These are phyloP conservation scores for Suillus subaureus DNA, from an alignment of 768 basidiomycete species.

Conservation along the genomic window DNA sequence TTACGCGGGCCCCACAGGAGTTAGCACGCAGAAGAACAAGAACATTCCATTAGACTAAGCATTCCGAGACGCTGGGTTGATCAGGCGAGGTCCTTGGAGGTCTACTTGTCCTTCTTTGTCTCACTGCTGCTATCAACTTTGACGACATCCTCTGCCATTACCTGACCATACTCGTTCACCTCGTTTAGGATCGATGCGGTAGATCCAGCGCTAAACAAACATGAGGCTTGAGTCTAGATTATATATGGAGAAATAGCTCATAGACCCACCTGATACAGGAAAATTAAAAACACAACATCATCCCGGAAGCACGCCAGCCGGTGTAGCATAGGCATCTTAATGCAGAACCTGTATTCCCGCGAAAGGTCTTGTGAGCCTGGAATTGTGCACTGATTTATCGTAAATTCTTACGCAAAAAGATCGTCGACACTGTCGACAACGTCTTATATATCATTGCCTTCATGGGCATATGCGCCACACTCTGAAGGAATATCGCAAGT, in stretches of 20 bases:
- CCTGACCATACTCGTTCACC: slow-evolving; percentile 97
- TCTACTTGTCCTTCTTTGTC: slow-evolving; percentile 59
- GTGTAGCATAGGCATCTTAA: slow-evolving; percentile 96
- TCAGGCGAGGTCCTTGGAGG: not conserved
- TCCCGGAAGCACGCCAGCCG: slow-evolving; percentile 90
- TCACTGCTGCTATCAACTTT: slow-evolving; percentile 44
- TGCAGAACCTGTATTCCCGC: slow-evolving; percentile 67
- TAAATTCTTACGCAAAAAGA: slow-evolving; percentile 73
- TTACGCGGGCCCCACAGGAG: slow-evolving; percentile 12
- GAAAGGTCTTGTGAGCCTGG: slow-evolving; percentile 16
- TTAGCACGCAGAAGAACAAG: slow-evolving; percentile 18
- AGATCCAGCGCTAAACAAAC: slow-evolving; percentile 84
- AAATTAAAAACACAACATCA: slow-evolving; percentile 88
- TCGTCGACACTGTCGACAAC: slow-evolving; percentile 88
- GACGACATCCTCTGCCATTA: slow-evolving; percentile 53
- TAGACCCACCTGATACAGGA: slow-evolving; percentile 82
- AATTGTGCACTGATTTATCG: slow-evolving; percentile 14
- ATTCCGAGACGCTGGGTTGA: not conserved
- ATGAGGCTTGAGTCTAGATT: slow-evolving; percentile 21
- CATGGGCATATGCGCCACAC: slow-evolving; percentile 98
- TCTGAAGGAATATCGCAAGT: slow-evolving; percentile 45
- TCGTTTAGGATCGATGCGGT: slow-evolving; percentile 91
- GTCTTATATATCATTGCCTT: slow-evolving; percentile 98
- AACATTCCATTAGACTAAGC: not conserved
- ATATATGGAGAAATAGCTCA: slow-evolving; percentile 13